Base-by-base conservation (phyloP, 2,329 filamentous ascomycete species). In the Colletotrichum incanum region DNA sequence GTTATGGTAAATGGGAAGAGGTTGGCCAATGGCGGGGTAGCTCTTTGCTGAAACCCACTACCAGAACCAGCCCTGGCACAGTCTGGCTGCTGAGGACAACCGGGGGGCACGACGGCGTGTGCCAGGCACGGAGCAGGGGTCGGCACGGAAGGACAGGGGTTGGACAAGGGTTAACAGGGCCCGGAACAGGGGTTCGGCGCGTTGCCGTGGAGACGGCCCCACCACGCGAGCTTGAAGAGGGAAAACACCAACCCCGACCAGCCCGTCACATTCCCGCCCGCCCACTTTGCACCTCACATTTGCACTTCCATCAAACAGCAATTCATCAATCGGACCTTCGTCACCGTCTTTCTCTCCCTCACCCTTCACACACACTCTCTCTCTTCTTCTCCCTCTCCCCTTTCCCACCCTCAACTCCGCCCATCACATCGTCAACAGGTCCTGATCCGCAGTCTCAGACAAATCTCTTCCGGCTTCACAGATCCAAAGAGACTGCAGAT, bases 41-140 rank as follows among this genome's bases (percentile, higher is more conserved):
- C 60, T 72, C 34, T 49, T 55, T 65, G n/a, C 60, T 71, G 66
- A 65, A 73, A 73, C 69, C 70, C 66, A 71, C 66, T 41, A 71
- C 23, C 23, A 62, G 16, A 45, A 18, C 26, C 26, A 50, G 59
- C 52, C 18, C 18, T 43, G 39, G n/a, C 45, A 26, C 39, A 9
- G 34, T 52, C 52, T 34, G 12, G 34, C 11, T 26, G 45, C 45
- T 56, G 59, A 26, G 43, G 34, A 37, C 20, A n/a, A n/a, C 43
- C 39, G 47, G 26, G 23, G 47, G 2, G 23, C 47, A 11, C 34
- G 43, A 20, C 20, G 4, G 43, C 20, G 20, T 9, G 39, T 3
- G 39, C 45, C 4, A 23, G 14, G 26, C 26, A 52, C 26, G 7
- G 14, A 18, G 31, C 52, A 55, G 52, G 52, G 52, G 34, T 23